These are phyloP conservation scores for Chrysoporthe cubensis DNA, from an alignment of 2,329 filamentous ascomycete species.

Conservation along the genomic window DNA sequence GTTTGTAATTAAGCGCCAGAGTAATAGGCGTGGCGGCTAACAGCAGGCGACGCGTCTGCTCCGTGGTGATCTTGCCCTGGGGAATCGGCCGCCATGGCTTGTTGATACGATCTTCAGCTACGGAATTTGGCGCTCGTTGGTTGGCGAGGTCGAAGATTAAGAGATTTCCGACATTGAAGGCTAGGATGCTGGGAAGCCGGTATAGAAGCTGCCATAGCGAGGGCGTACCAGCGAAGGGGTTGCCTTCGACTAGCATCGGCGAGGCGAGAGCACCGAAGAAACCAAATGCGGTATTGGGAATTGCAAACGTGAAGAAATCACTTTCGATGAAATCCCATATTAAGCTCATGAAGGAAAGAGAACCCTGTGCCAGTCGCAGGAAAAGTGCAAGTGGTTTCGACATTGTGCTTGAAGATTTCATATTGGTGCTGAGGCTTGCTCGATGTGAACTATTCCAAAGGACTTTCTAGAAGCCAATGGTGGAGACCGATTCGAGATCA, in stretches of 20 bases:
- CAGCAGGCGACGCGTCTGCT: conserved; percentile 29
- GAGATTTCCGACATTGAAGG: conserved; percentile 28
- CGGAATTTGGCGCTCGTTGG: conserved; percentile 19
- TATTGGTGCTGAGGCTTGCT: background rate
- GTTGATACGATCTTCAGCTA: conserved; percentile 28
- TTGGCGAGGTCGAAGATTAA: conserved; percentile 22
- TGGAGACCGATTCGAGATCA: background rate
- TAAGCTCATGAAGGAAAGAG: background rate
- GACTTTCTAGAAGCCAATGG: background rate
- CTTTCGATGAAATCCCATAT: conserved; percentile 34
- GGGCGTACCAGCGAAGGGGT: background rate
- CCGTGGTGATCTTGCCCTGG: conserved; percentile 35
- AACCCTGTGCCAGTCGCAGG: background rate
- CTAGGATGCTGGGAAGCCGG: conserved; percentile 31
- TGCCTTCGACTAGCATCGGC: background rate
- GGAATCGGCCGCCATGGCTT: conserved; percentile 30
- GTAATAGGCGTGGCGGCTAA: conserved; percentile 32
- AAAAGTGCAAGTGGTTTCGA: background rate
- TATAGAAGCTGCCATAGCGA: background rate
- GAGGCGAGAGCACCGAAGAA: conserved; percentile 36
- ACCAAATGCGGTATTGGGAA: conserved; percentile 37
- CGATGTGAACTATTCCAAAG: background rate
- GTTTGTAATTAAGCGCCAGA: conserved; percentile 32
- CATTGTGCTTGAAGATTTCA: background rate
- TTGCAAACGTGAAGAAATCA: conserved; percentile 36